Evolutionary conservation across 2,329 filamentous ascomycete genomes (phyloP).

Genomic region (Trichoderma atroviride): DNA sequence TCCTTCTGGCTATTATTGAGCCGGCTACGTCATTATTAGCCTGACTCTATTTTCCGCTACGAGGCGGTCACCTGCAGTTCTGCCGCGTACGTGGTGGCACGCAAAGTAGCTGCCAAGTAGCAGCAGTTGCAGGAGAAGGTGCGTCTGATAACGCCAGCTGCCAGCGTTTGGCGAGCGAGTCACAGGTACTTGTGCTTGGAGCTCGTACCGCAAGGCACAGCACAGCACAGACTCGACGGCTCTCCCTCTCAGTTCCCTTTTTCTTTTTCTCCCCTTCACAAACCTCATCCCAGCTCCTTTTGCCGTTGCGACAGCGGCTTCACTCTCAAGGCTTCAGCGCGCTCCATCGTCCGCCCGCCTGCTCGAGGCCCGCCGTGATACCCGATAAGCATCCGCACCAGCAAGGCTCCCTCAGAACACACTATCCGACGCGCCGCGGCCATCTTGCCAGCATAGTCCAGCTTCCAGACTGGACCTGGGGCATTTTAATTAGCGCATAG

Average conservation of each 20-base stretch:
- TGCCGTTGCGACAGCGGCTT: background rate
- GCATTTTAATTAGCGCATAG: constrained; percentile 28
- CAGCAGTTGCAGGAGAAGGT: constrained; percentile 8
- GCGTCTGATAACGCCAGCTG: constrained; percentile 22
- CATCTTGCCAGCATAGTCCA: constrained; percentile 20
- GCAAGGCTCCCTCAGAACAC: constrained; percentile 4
- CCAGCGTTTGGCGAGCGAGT: constrained; percentile 4
- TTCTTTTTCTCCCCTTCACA: constrained; percentile 5
- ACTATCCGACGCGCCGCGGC: constrained; percentile 24
- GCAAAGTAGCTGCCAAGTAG: background rate
- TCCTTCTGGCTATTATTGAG: background rate
- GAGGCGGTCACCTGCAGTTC: constrained; percentile 4
- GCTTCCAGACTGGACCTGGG: constrained; percentile 16
- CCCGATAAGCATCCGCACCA: constrained; percentile 15
- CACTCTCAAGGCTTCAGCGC: background rate
- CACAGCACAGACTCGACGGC: constrained; percentile 16
- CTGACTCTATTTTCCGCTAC: constrained; percentile 6
- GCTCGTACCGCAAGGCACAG: constrained; percentile 12
- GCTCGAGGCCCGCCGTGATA: constrained; percentile 18
- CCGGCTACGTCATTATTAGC: constrained; percentile 21
- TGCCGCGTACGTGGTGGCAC: background rate
- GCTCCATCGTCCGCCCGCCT: constrained; percentile 16
- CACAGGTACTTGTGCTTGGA: constrained; percentile 2
- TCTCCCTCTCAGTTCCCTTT: background rate
- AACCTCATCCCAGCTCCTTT: background rate